Base-by-base conservation (phyloP, 2,329 filamentous ascomycete genomes). In the Fusarium brachygibbosum region DNA sequence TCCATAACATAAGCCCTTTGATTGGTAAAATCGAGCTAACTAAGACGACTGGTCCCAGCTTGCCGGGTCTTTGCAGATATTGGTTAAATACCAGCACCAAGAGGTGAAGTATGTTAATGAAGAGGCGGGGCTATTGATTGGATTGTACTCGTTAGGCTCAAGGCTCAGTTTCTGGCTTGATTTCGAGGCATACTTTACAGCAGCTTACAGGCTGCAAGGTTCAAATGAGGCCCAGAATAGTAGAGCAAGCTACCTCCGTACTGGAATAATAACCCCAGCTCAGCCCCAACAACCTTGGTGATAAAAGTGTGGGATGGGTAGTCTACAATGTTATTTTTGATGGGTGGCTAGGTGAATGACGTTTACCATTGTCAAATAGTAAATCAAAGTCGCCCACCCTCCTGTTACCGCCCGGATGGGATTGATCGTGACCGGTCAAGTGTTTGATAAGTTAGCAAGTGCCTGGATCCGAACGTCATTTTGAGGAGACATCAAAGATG, bases 291-390 rank as follows among this genome's bases (percentile, higher is more conserved):
- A 40, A 38, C 50, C 53, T 55, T 66, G 44, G 29, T 34, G 53
- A 61, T 37, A 58, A 66, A 61, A 50, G 38, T 52, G 41, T 37
- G 56, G 46, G 35, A 29, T 29, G 8, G 29, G 57, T 42, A 34
- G 41, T 19, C 41, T 44, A 44, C 11, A n/a, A 9, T 29, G 14
- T 8, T 19, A 31, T 14, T 34, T 63, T 62, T 41, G 35, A 56
- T 44, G 34, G 45, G 60, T 67, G 58, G 57, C 60, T 66, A 58
- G 55, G 48, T 53, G 41, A 63, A 41, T 35, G 19, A 29, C n/a
- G 13, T 19, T 14, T 58, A 69, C 71, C 73, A 79, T 80, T 79
- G 77, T 69, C 78, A 73, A 79, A 80, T 79, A 70, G 76, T 67
- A 42, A 63, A 40, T 28, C 41, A 50, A 42, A 35, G 58, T 74